Evolutionary conservation across 352 stramenopile species (phyloP).

Genomic region (Phytophthora colocasiae): DNA sequence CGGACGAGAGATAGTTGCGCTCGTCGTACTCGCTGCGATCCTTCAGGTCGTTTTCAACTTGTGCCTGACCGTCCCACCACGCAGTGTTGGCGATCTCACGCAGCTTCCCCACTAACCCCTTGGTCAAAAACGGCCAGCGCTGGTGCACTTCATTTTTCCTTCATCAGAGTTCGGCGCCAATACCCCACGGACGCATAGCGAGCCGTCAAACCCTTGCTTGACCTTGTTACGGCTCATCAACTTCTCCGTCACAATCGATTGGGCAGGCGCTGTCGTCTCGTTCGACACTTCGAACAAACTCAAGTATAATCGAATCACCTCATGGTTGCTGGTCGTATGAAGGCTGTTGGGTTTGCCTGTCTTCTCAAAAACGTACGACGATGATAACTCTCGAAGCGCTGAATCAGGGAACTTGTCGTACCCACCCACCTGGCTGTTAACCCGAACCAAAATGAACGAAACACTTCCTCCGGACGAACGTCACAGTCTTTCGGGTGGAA

Average conservation of each 20-base stretch:
- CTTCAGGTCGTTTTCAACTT: neutral
- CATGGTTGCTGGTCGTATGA: too few species aligned
- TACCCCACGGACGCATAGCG: slow-evolving; percentile 1
- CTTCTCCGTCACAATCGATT: neutral
- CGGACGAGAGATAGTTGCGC: too few species aligned
- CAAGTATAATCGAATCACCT: slow-evolving; percentile 4
- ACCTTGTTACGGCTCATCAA: neutral
- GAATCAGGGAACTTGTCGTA: neutral
- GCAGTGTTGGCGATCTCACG: neutral
- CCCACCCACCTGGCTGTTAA: neutral
- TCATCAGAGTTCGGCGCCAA: neutral
- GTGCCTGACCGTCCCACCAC: neutral
- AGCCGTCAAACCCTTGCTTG: neutral
- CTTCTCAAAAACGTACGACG: slow-evolving; percentile 1
- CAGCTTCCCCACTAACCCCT: neutral
- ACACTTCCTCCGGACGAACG: neutral
- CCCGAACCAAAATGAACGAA: slow-evolving; percentile 9
- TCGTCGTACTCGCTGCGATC: too few species aligned
- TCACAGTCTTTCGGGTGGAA: neutral
- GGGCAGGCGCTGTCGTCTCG: neutral
- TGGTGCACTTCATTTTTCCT: neutral
- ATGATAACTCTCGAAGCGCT: too few species aligned
- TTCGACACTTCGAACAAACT: neutral
- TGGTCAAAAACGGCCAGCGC: neutral
- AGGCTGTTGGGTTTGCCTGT: neutral